phyloP scores from a whole-genome alignment of 352 stramenopile genomes.

The Globisporangium rhizosaccharum region DNA sequence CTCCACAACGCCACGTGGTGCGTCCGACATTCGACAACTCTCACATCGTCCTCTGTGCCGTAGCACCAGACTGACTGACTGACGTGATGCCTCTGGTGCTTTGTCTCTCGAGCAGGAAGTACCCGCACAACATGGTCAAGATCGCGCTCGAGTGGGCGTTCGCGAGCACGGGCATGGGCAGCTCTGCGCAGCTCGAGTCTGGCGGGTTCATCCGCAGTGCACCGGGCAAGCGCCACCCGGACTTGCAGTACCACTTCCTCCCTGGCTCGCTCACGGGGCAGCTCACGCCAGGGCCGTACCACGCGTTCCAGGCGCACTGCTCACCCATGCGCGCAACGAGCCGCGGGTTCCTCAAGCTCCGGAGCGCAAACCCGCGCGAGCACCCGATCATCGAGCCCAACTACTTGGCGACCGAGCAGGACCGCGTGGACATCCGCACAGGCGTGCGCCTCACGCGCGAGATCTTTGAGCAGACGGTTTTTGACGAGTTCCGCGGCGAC shows the following conservation, averaged over 20 bases:
- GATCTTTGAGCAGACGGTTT: conserved; percentile 83
- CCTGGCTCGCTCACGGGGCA: conserved; percentile 74
- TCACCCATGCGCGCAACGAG: conserved; percentile 86
- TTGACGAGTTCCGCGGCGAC: conserved; percentile 81
- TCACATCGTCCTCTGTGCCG: neutral
- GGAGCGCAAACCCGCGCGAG: conserved; percentile 66
- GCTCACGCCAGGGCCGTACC: conserved; percentile 45
- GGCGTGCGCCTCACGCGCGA: conserved; percentile 78
- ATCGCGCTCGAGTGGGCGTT: conserved; percentile 86
- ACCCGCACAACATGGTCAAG: conserved; percentile 83
- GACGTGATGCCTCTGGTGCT: conserved; percentile 6
- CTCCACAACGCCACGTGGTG: conserved; percentile 87
- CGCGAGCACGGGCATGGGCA: conserved; percentile 57
- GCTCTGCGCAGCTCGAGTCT: conserved; percentile 78
- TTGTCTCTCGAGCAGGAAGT: conserved; percentile 31
- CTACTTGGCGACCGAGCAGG: conserved; percentile 80
- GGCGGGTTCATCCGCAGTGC: conserved; percentile 84
- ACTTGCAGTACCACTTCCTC: conserved; percentile 90
- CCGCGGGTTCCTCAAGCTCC: conserved; percentile 76
- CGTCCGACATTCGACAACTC: neutral
- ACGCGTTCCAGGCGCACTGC: conserved; percentile 86
- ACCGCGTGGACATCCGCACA: conserved; percentile 73
- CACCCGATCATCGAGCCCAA: conserved; percentile 86
- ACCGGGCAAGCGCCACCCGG: conserved; percentile 73
- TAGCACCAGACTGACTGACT: neutral